These are phyloP conservation scores for Cystobasidium onofrii DNA, from an alignment of 768 basidiomycete genomes.

Conservation along the genomic window DNA sequence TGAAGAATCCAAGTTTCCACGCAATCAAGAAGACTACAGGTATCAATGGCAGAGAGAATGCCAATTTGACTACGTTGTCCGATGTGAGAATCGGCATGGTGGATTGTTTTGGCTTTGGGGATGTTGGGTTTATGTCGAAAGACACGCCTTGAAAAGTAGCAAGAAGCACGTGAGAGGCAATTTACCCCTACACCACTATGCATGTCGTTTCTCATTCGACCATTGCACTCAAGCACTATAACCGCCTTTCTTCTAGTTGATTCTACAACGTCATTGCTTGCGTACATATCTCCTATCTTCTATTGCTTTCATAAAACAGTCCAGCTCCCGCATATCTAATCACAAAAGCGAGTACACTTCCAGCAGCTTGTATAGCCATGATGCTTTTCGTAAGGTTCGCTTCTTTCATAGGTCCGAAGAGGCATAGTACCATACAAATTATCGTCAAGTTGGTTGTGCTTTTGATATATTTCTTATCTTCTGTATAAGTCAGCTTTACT, in stretches of 20 bases:
- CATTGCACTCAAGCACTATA: no score
- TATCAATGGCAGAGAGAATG: neutral
- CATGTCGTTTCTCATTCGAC: no score
- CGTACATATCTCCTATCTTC: constrained; percentile 50
- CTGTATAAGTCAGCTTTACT: constrained; percentile 57
- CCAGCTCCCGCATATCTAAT: constrained; percentile 84
- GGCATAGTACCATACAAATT: constrained; percentile 71
- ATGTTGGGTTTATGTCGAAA: no score
- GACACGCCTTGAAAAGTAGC: no score
- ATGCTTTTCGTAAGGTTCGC: constrained; percentile 64
- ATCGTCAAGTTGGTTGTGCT: constrained; percentile 85
- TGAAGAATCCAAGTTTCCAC: neutral
- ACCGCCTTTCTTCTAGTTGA: neutral
- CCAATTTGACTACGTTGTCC: neutral
- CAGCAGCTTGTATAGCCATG: constrained; percentile 67
- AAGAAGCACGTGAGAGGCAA: neutral
- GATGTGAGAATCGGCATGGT: neutral
- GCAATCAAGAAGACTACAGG: constrained; percentile 2
- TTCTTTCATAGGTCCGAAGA: constrained; percentile 77
- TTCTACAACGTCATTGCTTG: neutral
- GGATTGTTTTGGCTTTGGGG: no score
- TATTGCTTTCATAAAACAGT: constrained; percentile 83
- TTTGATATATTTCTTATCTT: constrained; percentile 55
- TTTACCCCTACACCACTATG: neutral
- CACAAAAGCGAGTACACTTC: constrained; percentile 72